Evolutionary conservation across 257 asterid species (phyloP).

Genomic region (Catharanthus roseus): DNA sequence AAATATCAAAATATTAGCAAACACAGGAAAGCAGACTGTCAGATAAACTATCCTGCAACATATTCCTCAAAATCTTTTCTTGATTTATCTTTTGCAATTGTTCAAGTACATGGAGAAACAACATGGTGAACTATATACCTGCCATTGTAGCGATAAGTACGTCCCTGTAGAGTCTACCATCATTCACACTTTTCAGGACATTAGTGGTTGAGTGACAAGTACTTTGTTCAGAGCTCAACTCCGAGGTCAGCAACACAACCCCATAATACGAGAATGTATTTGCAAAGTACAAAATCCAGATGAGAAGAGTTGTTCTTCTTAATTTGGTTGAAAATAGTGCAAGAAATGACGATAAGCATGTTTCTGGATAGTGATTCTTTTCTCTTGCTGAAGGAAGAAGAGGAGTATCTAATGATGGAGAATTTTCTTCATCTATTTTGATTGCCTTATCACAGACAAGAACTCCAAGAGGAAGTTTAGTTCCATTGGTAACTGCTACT

Average conservation of each 20-base stretch:
- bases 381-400: neutral
- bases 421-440: slow-evolving; percentile 15
- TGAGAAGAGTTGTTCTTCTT: slow-evolving; percentile 48
- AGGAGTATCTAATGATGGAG: slow-evolving; percentile 6
- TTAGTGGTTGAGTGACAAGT: slow-evolving; percentile 24
- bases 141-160: slow-evolving; percentile 58
- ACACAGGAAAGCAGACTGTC: neutral
- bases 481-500: slow-evolving; percentile 21
- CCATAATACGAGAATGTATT: slow-evolving; percentile 56
- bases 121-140: slow-evolving; percentile 25
- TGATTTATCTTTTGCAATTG: neutral
- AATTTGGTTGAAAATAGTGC: slow-evolving; percentile 41
- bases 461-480: slow-evolving; percentile 29
- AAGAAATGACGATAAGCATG: slow-evolving; percentile 31
- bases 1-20: neutral
- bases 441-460: slow-evolving; percentile 22
- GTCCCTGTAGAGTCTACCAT: slow-evolving; percentile 41
- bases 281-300: slow-evolving; percentile 49
- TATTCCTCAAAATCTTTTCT: neutral
- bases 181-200: slow-evolving; percentile 12
- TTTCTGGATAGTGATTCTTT: neutral
- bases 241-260: slow-evolving; percentile 49
- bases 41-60: neutral
- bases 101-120: neutral
- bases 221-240: slow-evolving; percentile 38